Evolutionary conservation across 371 early-diverging fungal species (phyloP).

Genomic region (Mortierella sp.): DNA sequence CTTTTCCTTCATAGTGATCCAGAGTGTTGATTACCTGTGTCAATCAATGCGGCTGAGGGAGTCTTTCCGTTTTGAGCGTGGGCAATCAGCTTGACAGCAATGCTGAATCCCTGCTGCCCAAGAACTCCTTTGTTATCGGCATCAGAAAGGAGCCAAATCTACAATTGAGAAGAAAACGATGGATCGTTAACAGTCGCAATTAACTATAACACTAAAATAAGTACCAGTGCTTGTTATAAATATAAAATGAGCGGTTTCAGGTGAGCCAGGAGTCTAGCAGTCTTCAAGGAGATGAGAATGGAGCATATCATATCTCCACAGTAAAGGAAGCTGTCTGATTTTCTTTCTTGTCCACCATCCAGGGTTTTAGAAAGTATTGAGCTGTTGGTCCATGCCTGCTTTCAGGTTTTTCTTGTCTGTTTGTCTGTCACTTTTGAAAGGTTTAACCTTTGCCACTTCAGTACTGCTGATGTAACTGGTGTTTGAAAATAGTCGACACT

Average conservation of each 20-base stretch:
- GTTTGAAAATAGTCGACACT: too few species aligned
- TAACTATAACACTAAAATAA: background rate
- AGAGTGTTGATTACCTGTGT: constrained; percentile 51
- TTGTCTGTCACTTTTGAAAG: too few species aligned
- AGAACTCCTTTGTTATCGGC: constrained; percentile 83
- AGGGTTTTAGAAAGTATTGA: too few species aligned
- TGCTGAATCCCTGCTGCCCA: constrained; percentile 78
- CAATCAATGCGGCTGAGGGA: constrained; percentile 62
- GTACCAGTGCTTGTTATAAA: background rate
- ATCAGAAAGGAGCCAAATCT: constrained; percentile 91
- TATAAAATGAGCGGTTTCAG: background rate
- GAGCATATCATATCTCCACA: background rate
- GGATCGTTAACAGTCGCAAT: constrained; percentile 1
- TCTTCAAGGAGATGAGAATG: background rate
- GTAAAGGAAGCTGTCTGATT: background rate
- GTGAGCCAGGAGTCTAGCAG: constrained; percentile 4
- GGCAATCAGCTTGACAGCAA: constrained; percentile 89
- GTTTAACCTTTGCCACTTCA: too few species aligned
- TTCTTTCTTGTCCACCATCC: background rate
- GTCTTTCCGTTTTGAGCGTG: constrained; percentile 83
- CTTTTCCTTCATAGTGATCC: background rate
- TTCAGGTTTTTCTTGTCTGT: too few species aligned
- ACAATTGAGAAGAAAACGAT: background rate
- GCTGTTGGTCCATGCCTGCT: too few species aligned
- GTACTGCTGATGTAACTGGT: too few species aligned